These are phyloP conservation scores for Sphagnum magellanicum DNA, from an alignment of 228 moss, liverwort and hornwort genomes.

Conservation along the genomic window DNA sequence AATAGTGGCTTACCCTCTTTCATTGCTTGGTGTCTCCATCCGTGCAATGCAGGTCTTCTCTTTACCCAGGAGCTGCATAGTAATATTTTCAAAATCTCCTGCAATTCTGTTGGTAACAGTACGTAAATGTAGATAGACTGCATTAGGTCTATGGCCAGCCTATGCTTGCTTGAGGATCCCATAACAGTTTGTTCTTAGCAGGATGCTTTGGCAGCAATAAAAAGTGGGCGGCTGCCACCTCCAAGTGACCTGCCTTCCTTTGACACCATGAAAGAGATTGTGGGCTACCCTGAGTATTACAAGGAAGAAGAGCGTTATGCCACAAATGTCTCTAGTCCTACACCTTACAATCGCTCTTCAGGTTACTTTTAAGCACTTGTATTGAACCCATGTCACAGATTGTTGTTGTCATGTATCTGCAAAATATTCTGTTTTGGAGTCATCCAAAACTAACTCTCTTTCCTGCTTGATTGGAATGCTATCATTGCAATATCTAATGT, in stretches of 20 bases:
- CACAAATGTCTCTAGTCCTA: conserved; percentile 9
- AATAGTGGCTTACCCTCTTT: conserved; percentile 83
- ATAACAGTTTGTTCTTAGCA: conserved; percentile 18
- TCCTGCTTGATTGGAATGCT: too few relatives aligned
- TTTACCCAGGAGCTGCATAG: background rate
- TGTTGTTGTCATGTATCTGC: too few relatives aligned
- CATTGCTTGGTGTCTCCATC: conserved; percentile 86
- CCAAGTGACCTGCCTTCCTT: conserved; percentile 66
- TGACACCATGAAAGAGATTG: conserved; percentile 63
- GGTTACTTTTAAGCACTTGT: background rate
- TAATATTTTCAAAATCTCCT: background rate
- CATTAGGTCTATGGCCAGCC: background rate
- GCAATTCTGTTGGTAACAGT: too few relatives aligned
- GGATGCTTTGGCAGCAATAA: conserved; percentile 79
- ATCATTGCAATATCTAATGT: too few relatives aligned
- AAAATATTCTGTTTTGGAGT: too few relatives aligned
- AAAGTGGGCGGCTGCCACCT: conserved; percentile 80
- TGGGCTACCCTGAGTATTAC: conserved; percentile 69
- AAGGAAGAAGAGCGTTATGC: conserved; percentile 74
- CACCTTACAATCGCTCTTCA: background rate
- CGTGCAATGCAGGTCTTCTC: conserved; percentile 83
- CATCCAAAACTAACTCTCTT: too few relatives aligned
- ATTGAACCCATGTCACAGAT: too few relatives aligned
- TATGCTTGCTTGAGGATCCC: background rate
- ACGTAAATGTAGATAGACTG: too few relatives aligned